Conservation (phyloP, 2,329 filamentous ascomycete species). For the Diplodia mutila region DNA sequence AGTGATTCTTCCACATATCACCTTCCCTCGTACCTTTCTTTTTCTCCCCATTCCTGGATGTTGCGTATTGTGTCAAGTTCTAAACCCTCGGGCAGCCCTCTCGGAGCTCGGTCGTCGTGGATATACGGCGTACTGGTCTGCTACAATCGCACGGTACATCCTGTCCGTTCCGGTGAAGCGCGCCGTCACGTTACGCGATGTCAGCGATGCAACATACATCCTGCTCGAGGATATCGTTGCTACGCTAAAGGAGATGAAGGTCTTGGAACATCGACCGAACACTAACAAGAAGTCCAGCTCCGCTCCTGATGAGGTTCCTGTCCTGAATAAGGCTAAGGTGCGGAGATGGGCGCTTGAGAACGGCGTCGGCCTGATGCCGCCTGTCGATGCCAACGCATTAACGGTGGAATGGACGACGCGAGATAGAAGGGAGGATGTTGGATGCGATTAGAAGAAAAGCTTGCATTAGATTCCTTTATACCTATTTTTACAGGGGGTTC, state of each 20-base stretch:
- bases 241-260: slow-evolving; percentile 77
- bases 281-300: slow-evolving; percentile 4
- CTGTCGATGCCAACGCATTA: slow-evolving; percentile 14
- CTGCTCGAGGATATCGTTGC: slow-evolving; percentile 79
- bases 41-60: neutral
- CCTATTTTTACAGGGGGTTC: neutral
- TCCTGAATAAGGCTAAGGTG: slow-evolving; percentile 24
- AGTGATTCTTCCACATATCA: slow-evolving; percentile 24
- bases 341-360: slow-evolving; percentile 23
- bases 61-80: neutral
- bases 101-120: slow-evolving; percentile 82
- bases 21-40: neutral
- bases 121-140: slow-evolving; percentile 84
- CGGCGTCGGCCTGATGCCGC: slow-evolving; percentile 18
- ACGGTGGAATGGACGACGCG: slow-evolving; percentile 8
- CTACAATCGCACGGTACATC: slow-evolving; percentile 74
- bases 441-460: neutral
- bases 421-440: slow-evolving; percentile 8
- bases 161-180: slow-evolving; percentile 51
- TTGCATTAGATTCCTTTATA: neutral
- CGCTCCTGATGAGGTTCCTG: neutral
- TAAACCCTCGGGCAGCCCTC: slow-evolving; percentile 56
- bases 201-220: slow-evolving; percentile 81
- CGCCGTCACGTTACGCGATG: slow-evolving; percentile 68
- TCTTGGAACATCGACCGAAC: slow-evolving; percentile 14